A percentile compares a stretch with the other conserved stretches of the same genome.
phyloP scores from a whole-genome alignment of 306 rosid genomes.

The Styphnolobium japonicum region DNA sequence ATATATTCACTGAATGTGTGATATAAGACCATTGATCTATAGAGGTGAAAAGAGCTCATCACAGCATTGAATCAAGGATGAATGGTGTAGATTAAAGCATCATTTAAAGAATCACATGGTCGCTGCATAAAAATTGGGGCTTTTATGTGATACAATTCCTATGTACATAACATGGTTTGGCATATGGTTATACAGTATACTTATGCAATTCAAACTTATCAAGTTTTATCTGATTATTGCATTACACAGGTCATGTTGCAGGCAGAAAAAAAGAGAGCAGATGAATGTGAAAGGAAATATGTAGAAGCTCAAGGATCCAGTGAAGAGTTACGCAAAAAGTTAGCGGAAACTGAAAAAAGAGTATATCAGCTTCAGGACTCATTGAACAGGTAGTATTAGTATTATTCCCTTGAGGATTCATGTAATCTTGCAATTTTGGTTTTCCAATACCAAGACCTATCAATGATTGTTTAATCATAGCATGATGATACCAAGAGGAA shows the following conservation, averaged over 20 bases:
- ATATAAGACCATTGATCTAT: constrained; percentile 20
- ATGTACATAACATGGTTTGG: neutral
- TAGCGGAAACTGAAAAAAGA: constrained; percentile 71
- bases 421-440: constrained; percentile 20
- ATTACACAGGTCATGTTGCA: constrained; percentile 57
- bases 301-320: constrained; percentile 54
- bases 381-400: constrained; percentile 73
- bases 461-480: neutral
- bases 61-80: constrained; percentile 12
- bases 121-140: neutral
- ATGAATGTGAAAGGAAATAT: constrained; percentile 69
- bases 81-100: constrained; percentile 15
- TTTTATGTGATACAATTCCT: constrained; percentile 7
- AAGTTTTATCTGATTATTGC: constrained; percentile 12
- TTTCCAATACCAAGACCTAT: constrained; percentile 1
- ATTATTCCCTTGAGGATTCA: constrained; percentile 35
- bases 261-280: constrained; percentile 69
- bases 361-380: constrained; percentile 84
- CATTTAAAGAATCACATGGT: constrained; percentile 6
- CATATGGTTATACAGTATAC: constrained; percentile 13
- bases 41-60: constrained; percentile 9
- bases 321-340: constrained; percentile 57
- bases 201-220: constrained; percentile 11
- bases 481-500: constrained; percentile 6
- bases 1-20: constrained; percentile 5